Percentiles rank a stretch among this genome's conserved stretches.
Evolutionary conservation across 1,139 yeast genomes (phyloP).

Genomic region (Zygoascus hellenicus): DNA sequence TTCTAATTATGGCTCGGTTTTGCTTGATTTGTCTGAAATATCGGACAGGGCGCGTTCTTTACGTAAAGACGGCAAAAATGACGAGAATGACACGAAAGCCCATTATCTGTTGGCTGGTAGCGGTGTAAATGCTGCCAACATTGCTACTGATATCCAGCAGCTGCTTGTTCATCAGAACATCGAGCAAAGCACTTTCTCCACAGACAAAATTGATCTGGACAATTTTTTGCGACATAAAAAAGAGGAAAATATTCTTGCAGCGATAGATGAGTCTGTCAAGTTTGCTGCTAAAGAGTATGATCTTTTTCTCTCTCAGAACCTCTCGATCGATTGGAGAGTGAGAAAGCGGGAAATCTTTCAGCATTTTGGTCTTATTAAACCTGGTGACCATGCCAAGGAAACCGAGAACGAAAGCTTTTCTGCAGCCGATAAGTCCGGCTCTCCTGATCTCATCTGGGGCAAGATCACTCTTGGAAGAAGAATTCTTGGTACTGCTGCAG

Average conservation of each 20-base stretch:
- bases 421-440: neutral
- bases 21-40: slow-evolving; percentile 71
- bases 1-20: slow-evolving; percentile 64
- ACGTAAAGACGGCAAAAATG: slow-evolving; percentile 41
- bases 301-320: slow-evolving; percentile 61
- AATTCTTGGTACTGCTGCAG: slow-evolving; percentile 34
- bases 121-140: slow-evolving; percentile 83
- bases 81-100: slow-evolving; percentile 66
- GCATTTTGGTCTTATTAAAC: slow-evolving; percentile 48
- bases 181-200: slow-evolving; percentile 25
- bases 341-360: slow-evolving; percentile 68
- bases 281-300: slow-evolving; percentile 83
- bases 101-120: slow-evolving; percentile 87
- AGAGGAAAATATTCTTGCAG: slow-evolving; percentile 74
- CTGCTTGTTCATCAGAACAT: slow-evolving; percentile 26
- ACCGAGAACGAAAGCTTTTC: neutral
- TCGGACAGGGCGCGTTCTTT: slow-evolving; percentile 61
- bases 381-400: slow-evolving; percentile 2
- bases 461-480: slow-evolving; percentile 31
- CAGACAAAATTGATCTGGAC: slow-evolving; percentile 28
- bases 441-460: slow-evolving; percentile 26
- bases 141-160: slow-evolving; percentile 52
- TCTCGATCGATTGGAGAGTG: slow-evolving; percentile 77
- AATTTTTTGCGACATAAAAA: slow-evolving; percentile 53
- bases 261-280: slow-evolving; percentile 75